Conservation (phyloP, 306 rosid genomes). For the Ormosia emarginata region DNA sequence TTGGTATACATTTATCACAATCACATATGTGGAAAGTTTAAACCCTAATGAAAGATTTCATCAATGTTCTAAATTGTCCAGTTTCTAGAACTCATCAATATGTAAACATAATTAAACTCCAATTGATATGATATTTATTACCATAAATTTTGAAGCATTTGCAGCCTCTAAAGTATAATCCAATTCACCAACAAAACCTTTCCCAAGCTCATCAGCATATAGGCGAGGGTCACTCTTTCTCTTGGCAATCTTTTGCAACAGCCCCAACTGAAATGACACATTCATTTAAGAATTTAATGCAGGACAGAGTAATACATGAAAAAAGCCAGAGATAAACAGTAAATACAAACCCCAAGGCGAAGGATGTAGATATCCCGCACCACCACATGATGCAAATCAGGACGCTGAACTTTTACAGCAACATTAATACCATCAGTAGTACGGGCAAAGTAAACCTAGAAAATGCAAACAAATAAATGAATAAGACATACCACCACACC, state of each 20-base stretch:
- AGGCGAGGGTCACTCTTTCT: conserved; percentile 83
- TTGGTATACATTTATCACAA: neutral
- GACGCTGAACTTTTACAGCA: conserved; percentile 97
- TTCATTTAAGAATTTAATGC: conserved; percentile 20
- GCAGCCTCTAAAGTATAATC: conserved; percentile 88
- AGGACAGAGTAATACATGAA: neutral
- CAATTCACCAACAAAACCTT: conserved; percentile 85
- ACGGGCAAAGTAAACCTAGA: conserved; percentile 71
- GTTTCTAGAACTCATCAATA: conserved; percentile 18
- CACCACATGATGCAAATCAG: conserved; percentile 78
- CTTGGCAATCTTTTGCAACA: conserved; percentile 81
- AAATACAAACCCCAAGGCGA: conserved; percentile 89
- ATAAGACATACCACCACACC: conserved; percentile 7
- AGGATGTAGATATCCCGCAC: conserved; percentile 94
- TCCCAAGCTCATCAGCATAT: conserved; percentile 97
- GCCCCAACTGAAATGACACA: conserved; percentile 65
- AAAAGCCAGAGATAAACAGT: neutral
- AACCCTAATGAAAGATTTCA: neutral
- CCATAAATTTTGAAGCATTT: conserved; percentile 83
- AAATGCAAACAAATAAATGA: conserved; percentile 21
- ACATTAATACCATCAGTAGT: conserved; percentile 69
- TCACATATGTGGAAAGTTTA: neutral
- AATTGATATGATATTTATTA: conserved; percentile 34
- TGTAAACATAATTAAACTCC: neutral
- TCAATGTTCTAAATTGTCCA: neutral